Conservation (phyloP, 2,329 filamentous ascomycete species). For the Sclerotinia spermophila region DNA sequence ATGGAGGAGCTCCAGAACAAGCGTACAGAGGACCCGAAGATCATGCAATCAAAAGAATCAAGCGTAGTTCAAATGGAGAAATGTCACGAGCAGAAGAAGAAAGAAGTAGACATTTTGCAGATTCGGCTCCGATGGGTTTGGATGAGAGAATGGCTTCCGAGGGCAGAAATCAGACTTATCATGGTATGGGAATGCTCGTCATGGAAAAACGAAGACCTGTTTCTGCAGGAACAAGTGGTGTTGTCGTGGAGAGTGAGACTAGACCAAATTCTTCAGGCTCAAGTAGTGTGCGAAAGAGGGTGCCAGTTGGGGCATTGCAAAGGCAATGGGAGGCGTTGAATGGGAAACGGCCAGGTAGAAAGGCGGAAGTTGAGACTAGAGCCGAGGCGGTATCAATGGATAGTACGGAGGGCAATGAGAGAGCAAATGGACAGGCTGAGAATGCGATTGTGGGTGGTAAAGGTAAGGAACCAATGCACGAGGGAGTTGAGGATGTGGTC, state of each 20-base stretch:
- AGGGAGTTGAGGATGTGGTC: neutral
- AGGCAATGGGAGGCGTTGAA: slow-evolving; percentile 19
- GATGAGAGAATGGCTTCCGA: neutral
- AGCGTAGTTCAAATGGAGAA: neutral
- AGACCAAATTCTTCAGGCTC: neutral
- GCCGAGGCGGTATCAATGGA: neutral
- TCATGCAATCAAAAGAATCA: neutral
- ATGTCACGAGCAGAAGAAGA: neutral
- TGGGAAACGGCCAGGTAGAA: neutral
- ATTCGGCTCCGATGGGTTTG: neutral
- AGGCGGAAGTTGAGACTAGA: neutral
- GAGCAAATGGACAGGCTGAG: neutral
- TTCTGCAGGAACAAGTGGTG: neutral
- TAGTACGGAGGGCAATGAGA: neutral
- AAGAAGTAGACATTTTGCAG: neutral
- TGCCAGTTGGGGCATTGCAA: slow-evolving; percentile 4
- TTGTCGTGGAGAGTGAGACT: neutral
- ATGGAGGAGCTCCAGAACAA: neutral
- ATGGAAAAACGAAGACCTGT: neutral
- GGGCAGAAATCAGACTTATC: neutral
- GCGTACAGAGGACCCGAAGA: neutral
- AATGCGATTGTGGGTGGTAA: neutral
- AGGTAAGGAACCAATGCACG: neutral
- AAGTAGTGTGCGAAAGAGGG: slow-evolving; percentile 11
- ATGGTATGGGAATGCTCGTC: neutral